Conservation (phyloP, 306 rosid genomes). For the Cicer yamashitae region DNA sequence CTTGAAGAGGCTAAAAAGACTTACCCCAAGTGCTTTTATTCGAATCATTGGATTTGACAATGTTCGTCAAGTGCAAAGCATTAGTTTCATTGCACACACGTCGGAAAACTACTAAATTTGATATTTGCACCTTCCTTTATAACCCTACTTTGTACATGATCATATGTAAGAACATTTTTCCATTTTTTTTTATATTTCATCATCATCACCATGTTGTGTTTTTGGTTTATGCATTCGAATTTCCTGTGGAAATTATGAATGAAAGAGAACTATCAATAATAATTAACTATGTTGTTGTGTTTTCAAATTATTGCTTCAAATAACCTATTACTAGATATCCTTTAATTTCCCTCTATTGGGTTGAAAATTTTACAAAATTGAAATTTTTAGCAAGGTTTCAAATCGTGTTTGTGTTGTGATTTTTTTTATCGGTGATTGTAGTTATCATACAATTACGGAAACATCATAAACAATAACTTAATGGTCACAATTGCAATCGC, state of each 20-base stretch:
- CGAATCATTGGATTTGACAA: constrained; percentile 90
- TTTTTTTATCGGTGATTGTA: neutral
- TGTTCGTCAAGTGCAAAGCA: constrained; percentile 76
- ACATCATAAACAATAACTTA: neutral
- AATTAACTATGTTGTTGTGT: constrained; percentile 43
- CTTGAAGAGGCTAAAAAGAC: constrained; percentile 51
- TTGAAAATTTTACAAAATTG: neutral
- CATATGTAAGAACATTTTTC: constrained; percentile 40
- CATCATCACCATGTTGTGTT: constrained; percentile 31
- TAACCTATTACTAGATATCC: neutral
- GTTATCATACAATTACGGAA: neutral
- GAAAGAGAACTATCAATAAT: constrained; percentile 50
- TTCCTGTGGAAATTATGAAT: constrained; percentile 46
- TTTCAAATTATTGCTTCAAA: neutral
- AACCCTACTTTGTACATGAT: constrained; percentile 40
- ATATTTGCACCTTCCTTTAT: neutral
- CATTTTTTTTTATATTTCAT: constrained; percentile 35
- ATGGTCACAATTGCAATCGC: neutral
- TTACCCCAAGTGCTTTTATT: constrained; percentile 56
- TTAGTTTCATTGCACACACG: constrained; percentile 86
- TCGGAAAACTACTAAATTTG: constrained; percentile 39
- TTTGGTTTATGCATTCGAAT: constrained; percentile 48
- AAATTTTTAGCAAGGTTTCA: neutral
- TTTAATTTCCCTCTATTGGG: constrained; percentile 7
- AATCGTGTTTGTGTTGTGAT: neutral